phyloP scores from a whole-genome alignment of 2,329 filamentous ascomycete species.

The Dissoconium aciculare region DNA sequence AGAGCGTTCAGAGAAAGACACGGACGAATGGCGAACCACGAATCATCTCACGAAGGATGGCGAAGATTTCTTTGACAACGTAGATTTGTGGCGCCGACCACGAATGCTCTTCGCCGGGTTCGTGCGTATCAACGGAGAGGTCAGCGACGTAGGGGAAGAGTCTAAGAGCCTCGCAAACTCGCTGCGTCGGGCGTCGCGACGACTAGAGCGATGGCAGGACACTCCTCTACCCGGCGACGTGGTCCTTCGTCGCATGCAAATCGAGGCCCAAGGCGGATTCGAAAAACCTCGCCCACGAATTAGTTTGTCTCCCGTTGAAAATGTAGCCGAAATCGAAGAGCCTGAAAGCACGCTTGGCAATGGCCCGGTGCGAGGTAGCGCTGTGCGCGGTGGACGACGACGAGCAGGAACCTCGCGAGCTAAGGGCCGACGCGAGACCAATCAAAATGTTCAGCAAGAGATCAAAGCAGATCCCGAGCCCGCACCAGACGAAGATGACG shows the following conservation, averaged over 20 bases:
- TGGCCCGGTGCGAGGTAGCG: constrained; percentile 8
- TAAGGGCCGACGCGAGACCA: constrained; percentile 7
- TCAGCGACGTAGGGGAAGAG: constrained; percentile 66
- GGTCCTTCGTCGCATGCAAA: constrained; percentile 14
- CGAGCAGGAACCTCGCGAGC: constrained; percentile 10
- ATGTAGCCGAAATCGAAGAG: constrained; percentile 1
- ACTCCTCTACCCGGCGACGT: constrained; percentile 17
- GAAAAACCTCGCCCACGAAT: constrained; percentile 1
- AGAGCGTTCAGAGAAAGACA: constrained; percentile 24
- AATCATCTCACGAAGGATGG: constrained; percentile 19
- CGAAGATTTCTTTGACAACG: constrained; percentile 13
- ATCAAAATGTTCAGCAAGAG: constrained; percentile 9
- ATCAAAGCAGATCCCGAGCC: constrained; percentile 15
- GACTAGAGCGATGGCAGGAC: constrained; percentile 55
- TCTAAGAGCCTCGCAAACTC: constrained; percentile 50
- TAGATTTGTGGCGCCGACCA: constrained; percentile 13
- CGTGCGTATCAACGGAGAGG: constrained; percentile 43
- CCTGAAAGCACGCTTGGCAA: too few relatives aligned
- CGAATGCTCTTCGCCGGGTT: constrained; percentile 35
- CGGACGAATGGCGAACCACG: constrained; percentile 17
- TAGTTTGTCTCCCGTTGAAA: constrained; percentile 8
- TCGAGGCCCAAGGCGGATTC: constrained; percentile 8
- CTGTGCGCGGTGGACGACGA: constrained; percentile 7
- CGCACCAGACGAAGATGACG: constrained; percentile 15
- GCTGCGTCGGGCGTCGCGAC: constrained; percentile 46